Evolutionary conservation across 352 stramenopile species (phyloP).

Genomic region (Thalassiosira oceanica): DNA sequence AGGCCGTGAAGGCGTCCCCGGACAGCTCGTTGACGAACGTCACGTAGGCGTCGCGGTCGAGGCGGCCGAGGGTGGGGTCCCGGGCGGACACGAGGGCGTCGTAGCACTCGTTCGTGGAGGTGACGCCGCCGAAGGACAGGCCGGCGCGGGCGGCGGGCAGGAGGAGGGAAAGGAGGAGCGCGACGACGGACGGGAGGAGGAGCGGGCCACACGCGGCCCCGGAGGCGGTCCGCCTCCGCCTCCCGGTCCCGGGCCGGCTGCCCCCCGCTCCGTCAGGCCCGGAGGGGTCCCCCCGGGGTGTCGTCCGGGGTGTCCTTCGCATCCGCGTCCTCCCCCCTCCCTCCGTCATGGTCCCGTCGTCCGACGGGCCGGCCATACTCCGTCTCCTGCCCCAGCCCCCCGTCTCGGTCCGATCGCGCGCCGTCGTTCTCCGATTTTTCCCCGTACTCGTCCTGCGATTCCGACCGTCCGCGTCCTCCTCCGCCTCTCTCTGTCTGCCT

Average conservation of each 20-base stretch:
- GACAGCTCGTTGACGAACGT: slow-evolving; percentile 15
- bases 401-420: not conserved
- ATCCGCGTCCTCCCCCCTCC: no score
- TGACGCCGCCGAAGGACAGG: slow-evolving; percentile 4
- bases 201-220: not conserved
- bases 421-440: no score
- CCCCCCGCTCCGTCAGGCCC: no score
- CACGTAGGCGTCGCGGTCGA: slow-evolving; percentile 19
- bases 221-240: not conserved
- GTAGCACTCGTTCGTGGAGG: slow-evolving; percentile 14
- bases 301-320: no score
- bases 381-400: not conserved
- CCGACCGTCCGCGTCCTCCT: no score
- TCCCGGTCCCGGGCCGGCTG: no score
- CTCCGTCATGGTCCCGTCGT: not conserved
- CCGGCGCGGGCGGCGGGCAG: not conserved
- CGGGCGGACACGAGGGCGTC: slow-evolving; percentile 1
- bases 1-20: slow-evolving; percentile 8
- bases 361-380: not conserved
- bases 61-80: not conserved
- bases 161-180: not conserved
- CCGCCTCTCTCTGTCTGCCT: no score
- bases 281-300: no score
- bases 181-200: not conserved
- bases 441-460: no score